Conservation (phyloP, 2,329 filamentous ascomycete species). For the Botrytis cinerea region DNA sequence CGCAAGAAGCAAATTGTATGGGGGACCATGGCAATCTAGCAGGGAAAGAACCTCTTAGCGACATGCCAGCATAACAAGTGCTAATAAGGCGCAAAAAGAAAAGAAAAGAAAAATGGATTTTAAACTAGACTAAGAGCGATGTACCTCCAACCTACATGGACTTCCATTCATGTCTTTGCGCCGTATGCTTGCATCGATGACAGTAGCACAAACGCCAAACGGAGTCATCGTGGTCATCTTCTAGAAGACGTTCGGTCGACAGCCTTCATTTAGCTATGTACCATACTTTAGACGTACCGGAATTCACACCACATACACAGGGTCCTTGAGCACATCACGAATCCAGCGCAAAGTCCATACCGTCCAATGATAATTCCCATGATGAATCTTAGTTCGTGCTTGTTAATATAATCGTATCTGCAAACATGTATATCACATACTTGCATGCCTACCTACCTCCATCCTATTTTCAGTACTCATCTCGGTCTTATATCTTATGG, state of each 20-base stretch:
- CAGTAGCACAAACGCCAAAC: background rate
- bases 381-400: background rate
- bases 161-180: slow-evolving; percentile 15
- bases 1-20: slow-evolving; percentile 3
- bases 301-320: background rate
- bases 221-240: slow-evolving; percentile 12
- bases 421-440: background rate
- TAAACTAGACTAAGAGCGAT: background rate
- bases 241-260: background rate
- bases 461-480: background rate
- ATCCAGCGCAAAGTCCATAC: background rate
- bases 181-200: background rate
- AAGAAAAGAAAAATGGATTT: slow-evolving; percentile 3
- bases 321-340: background rate
- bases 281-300: background rate
- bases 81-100: background rate
- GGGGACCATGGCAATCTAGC: background rate
- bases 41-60: background rate
- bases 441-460: background rate
- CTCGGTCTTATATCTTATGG: slow-evolving; percentile 8
- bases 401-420: background rate
- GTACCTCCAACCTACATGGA: background rate
- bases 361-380: background rate
- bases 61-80: background rate
- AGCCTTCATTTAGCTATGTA: background rate